phyloP scores from a whole-genome alignment of 140 eudicot species.

The Erigeron philadelphicus region DNA sequence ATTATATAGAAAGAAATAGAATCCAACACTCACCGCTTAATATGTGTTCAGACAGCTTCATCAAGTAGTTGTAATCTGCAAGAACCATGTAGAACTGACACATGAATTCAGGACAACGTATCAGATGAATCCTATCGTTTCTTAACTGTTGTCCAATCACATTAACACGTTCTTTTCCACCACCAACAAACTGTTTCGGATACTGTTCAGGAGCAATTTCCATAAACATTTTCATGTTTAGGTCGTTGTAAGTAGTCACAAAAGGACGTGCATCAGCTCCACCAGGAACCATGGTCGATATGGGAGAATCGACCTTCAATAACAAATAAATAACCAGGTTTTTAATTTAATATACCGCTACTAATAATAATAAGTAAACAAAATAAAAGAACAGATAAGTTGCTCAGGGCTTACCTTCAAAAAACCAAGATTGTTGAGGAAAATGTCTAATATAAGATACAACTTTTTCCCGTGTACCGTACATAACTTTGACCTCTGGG shows the following conservation, averaged over 20 bases:
- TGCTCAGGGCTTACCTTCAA: conserved; percentile 44
- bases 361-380: neutral
- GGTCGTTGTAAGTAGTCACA: conserved; percentile 66
- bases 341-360: conserved; percentile 8
- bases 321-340: neutral
- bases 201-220: conserved; percentile 69
- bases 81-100: conserved; percentile 75
- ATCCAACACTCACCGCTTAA: conserved; percentile 46
- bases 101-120: conserved; percentile 79
- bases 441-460: conserved; percentile 51
- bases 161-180: conserved; percentile 67
- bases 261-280: conserved; percentile 82
- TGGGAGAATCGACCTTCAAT: conserved; percentile 74
- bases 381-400: conserved; percentile 5
- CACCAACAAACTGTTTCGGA: conserved; percentile 74
- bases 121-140: conserved; percentile 67
- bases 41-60: conserved; percentile 58
- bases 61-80: conserved; percentile 67
- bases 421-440: conserved; percentile 50
- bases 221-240: conserved; percentile 57
- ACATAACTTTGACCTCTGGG: conserved; percentile 50
- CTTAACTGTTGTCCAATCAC: conserved; percentile 75
- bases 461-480: conserved; percentile 51
- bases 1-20: neutral
- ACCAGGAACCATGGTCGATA: conserved; percentile 75